These are phyloP conservation scores for Naegleria lovaniensis DNA, from an alignment of 208 protist species.

Conservation along the genomic window DNA sequence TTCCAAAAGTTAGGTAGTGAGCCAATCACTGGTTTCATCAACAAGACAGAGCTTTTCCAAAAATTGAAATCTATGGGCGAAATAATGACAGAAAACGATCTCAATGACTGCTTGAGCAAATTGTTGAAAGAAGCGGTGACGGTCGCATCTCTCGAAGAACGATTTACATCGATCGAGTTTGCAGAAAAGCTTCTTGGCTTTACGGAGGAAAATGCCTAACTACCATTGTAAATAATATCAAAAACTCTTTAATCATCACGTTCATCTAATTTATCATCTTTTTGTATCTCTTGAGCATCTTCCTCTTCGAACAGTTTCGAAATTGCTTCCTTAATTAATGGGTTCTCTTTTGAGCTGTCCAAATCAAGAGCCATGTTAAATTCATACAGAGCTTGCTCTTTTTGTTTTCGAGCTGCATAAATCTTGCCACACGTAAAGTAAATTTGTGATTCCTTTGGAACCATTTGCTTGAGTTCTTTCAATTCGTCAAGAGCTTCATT, in stretches of 20 bases:
- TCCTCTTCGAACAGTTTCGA: neutral
- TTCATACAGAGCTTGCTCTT: constrained; percentile 53
- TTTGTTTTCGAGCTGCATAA: constrained; percentile 48
- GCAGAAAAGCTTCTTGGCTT: constrained; percentile 35
- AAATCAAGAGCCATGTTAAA: constrained; percentile 65
- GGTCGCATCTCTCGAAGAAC: neutral
- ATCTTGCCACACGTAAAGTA: constrained; percentile 75
- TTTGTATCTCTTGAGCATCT: neutral
- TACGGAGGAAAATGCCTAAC: neutral
- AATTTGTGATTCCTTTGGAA: constrained; percentile 73
- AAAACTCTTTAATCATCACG: neutral
- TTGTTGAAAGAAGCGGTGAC: constrained; percentile 69
- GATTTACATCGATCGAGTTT: constrained; percentile 22
- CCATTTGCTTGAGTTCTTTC: constrained; percentile 57
- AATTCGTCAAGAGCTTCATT: constrained; percentile 65
- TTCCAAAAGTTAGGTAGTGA: constrained; percentile 72
- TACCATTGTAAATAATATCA: neutral
- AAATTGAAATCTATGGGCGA: constrained; percentile 64
- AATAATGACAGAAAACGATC: constrained; percentile 59
- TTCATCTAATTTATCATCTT: neutral
- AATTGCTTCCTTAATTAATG: neutral
- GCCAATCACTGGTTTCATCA: constrained; percentile 56
- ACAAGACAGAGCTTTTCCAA: constrained; percentile 63
- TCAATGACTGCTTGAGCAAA: constrained; percentile 64
- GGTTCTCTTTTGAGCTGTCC: constrained; percentile 36